These are phyloP conservation scores for Seminavis robusta DNA, from an alignment of 108 stramenopile genomes.

Conservation along the genomic window DNA sequence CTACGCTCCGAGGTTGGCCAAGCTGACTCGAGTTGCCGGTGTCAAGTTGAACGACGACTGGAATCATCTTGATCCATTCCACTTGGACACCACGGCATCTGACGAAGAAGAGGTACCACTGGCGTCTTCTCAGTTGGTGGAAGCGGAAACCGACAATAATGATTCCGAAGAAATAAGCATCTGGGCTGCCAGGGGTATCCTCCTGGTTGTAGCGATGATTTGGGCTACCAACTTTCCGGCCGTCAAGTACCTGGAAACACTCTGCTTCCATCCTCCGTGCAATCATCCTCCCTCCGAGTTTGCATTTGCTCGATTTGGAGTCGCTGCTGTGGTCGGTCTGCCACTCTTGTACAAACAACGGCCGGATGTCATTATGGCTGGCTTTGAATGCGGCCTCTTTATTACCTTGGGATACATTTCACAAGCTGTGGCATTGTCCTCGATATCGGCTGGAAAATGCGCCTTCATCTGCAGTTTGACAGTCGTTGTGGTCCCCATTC, in stretches of 20 bases:
- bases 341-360: conserved; percentile 25
- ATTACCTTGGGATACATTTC: conserved; percentile 38
- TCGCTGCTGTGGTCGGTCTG: conserved; percentile 26
- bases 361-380: conserved; percentile 28
- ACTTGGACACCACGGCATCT: too few relatives aligned
- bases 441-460: conserved; percentile 24
- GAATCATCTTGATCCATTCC: too few relatives aligned
- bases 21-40: too few relatives aligned
- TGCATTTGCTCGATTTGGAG: conserved; percentile 29
- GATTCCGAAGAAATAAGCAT: conserved; percentile 6
- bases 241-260: conserved; percentile 27
- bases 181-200: conserved; percentile 23
- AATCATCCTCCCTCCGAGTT: conserved; percentile 24
- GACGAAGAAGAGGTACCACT: too few relatives aligned
- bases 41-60: too few relatives aligned
- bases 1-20: too few relatives aligned
- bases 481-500: conserved; percentile 58
- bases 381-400: conserved; percentile 30
- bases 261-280: conserved; percentile 33
- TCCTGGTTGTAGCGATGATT: conserved; percentile 23
- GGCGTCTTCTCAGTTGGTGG: too few relatives aligned
- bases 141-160: too few relatives aligned
- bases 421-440: conserved; percentile 27
- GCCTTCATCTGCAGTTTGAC: conserved; percentile 73
- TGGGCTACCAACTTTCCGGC: conserved; percentile 42